A percentile compares a stretch with the other conserved stretches of the same genome.
These are phyloP conservation scores for Podospora pseudocomata DNA, from an alignment of 495 filamentous ascomycete species.

Conservation along the genomic window DNA sequence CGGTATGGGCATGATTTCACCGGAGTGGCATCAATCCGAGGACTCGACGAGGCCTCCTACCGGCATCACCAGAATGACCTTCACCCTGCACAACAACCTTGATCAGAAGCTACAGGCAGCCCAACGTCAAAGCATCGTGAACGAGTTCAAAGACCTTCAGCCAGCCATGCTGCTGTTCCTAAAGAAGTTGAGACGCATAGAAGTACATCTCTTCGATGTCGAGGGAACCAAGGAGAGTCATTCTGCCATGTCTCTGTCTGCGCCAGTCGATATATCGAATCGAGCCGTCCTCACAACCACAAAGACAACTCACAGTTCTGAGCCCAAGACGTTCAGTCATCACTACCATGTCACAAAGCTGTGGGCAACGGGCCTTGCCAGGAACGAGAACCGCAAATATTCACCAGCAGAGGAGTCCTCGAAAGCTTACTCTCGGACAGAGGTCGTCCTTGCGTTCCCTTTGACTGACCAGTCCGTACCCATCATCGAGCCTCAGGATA, in stretches of 20 bases:
- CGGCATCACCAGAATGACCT: slow-evolving; percentile 34
- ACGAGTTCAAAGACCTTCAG: slow-evolving; percentile 36
- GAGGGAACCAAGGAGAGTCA: not conserved
- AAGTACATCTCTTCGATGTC: slow-evolving; percentile 28
- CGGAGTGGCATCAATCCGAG: slow-evolving; percentile 27
- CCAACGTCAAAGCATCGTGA: slow-evolving; percentile 23
- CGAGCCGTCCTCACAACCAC: not conserved
- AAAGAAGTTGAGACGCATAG: slow-evolving; percentile 34
- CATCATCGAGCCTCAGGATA: slow-evolving; percentile 25
- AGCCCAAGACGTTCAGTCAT: not conserved
- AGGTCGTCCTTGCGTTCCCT: slow-evolving; percentile 42
- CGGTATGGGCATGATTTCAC: slow-evolving; percentile 46
- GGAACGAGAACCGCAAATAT: slow-evolving; percentile 33
- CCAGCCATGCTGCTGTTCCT: slow-evolving; percentile 38
- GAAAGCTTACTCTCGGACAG: slow-evolving; percentile 24
- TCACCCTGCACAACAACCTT: slow-evolving; percentile 30
- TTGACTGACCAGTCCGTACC: slow-evolving; percentile 25
- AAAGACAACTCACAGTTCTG: not conserved
- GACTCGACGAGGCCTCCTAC: not conserved
- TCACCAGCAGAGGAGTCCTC: slow-evolving; percentile 18
- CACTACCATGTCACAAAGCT: slow-evolving; percentile 25
- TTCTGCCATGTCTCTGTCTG: not conserved
- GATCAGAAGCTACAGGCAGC: slow-evolving; percentile 11
- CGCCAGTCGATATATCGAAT: not conserved
- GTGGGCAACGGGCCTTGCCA: slow-evolving; percentile 23